A percentile compares a stretch with the other conserved stretches of the same genome.
Conservation (phyloP, 345 rosid species). For the Populus simonii region DNA sequence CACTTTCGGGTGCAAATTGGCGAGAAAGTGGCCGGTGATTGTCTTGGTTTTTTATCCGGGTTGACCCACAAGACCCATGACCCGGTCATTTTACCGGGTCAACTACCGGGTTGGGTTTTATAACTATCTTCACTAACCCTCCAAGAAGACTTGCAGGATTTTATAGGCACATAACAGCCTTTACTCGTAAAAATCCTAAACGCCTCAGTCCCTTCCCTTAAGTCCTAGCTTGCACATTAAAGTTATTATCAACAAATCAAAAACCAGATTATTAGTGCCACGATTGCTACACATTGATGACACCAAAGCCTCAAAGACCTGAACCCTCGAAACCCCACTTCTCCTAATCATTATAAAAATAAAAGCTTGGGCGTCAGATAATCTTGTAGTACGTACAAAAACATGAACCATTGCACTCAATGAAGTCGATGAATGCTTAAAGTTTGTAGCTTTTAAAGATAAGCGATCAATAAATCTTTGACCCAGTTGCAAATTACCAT, state of each 20-base stretch:
- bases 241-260: conserved; percentile 69
- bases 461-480: conserved; percentile 44
- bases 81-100: too few relatives aligned
- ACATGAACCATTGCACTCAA: conserved; percentile 64
- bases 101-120: too few relatives aligned
- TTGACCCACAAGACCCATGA: too few relatives aligned
- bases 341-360: conserved; percentile 75
- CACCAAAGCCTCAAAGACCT: conserved; percentile 52
- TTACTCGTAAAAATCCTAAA: conserved; percentile 16
- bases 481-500: conserved; percentile 46
- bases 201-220: conserved; percentile 56
- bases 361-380: conserved; percentile 70
- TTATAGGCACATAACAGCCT: conserved; percentile 47
- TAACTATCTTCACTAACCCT: conserved; percentile 40
- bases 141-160: conserved; percentile 71
- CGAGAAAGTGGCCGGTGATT: not conserved
- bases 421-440: conserved; percentile 58
- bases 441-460: conserved; percentile 27
- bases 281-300: conserved; percentile 28
- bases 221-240: conserved; percentile 65
- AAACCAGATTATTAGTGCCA: conserved; percentile 39
- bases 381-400: conserved; percentile 49
- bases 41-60: too few relatives aligned
- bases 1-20: not conserved
- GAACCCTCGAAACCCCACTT: conserved; percentile 61